Percentiles rank a stretch among this genome's conserved stretches.
These are phyloP conservation scores for Xylaria palmicola DNA, from an alignment of 495 filamentous ascomycete species.

Conservation along the genomic window DNA sequence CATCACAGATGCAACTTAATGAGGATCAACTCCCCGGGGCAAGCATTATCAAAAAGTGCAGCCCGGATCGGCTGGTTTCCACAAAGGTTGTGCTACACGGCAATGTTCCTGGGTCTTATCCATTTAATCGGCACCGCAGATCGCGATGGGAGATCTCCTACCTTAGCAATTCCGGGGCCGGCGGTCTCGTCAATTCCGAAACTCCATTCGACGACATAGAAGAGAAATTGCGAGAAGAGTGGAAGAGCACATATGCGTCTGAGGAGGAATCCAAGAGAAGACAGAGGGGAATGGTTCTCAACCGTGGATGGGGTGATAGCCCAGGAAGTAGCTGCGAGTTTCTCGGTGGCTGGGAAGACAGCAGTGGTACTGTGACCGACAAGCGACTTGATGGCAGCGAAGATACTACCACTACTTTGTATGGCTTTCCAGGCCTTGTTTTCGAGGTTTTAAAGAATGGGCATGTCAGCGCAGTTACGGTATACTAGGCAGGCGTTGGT, in stretches of 20 bases:
- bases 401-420: conserved; percentile 81
- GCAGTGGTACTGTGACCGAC: conserved; percentile 39
- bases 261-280: conserved; percentile 60
- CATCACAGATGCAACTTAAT: conserved; percentile 47
- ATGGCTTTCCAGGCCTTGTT: conserved; percentile 88
- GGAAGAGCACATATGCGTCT: conserved; percentile 63
- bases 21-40: conserved; percentile 22
- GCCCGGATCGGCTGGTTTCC: conserved; percentile 66
- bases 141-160: conserved; percentile 81
- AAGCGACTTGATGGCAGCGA: conserved; percentile 53
- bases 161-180: conserved; percentile 31
- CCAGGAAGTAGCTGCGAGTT: conserved; percentile 89
- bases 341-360: conserved; percentile 87
- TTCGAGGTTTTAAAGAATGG: conserved; percentile 97
- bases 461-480: conserved; percentile 83
- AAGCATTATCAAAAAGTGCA: conserved; percentile 33
- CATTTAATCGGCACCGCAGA: conserved; percentile 91
- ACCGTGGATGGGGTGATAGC: conserved; percentile 87
- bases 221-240: conserved; percentile 63
- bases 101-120: conserved; percentile 93
- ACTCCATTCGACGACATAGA: conserved; percentile 71
- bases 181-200: conserved; percentile 64
- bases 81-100: conserved; percentile 90
- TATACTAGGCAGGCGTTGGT: conserved; percentile 55
- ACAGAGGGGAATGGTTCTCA: conserved; percentile 81